These are phyloP conservation scores for Hibiscus mutabilis DNA, from an alignment of 345 rosid genomes.

Conservation along the genomic window DNA sequence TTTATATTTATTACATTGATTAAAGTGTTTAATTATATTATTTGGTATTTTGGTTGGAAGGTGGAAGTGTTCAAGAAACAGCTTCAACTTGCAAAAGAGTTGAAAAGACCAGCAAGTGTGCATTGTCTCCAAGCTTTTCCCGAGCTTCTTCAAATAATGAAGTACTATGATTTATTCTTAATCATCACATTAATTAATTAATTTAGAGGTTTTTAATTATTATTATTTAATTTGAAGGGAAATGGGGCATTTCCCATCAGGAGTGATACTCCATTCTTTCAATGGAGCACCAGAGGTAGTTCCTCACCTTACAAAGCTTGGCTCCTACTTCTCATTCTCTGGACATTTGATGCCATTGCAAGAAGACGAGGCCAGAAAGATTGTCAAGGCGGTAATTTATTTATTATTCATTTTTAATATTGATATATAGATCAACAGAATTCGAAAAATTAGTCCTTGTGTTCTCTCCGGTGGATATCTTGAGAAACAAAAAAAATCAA, in stretches of 20 bases:
- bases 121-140: conserved; percentile 90
- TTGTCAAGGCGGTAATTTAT: conserved; percentile 40
- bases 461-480: too few relatives aligned
- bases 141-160: conserved; percentile 67
- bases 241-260: conserved; percentile 75
- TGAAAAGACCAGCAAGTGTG: conserved; percentile 29
- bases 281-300: conserved; percentile 85
- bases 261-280: conserved; percentile 78
- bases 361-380: conserved; percentile 53
- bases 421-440: too few relatives aligned
- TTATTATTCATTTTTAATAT: too few relatives aligned
- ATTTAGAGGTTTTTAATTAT: not conserved
- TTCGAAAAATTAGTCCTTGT: too few relatives aligned
- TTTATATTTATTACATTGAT: not conserved
- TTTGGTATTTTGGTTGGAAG: conserved; percentile 23
- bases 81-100: conserved; percentile 75
- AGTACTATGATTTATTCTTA: conserved; percentile 27
- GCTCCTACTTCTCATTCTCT: conserved; percentile 89
- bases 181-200: not conserved
- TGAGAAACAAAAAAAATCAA: too few relatives aligned
- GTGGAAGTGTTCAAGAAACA: conserved; percentile 70
- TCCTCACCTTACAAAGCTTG: conserved; percentile 71
- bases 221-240: conserved; percentile 28
- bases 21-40: not conserved
- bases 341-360: conserved; percentile 82